A percentile compares a stretch with the other conserved stretches of the same genome.
These are phyloP conservation scores for Patellaria atrata DNA, from an alignment of 495 filamentous ascomycete species.

Conservation along the genomic window DNA sequence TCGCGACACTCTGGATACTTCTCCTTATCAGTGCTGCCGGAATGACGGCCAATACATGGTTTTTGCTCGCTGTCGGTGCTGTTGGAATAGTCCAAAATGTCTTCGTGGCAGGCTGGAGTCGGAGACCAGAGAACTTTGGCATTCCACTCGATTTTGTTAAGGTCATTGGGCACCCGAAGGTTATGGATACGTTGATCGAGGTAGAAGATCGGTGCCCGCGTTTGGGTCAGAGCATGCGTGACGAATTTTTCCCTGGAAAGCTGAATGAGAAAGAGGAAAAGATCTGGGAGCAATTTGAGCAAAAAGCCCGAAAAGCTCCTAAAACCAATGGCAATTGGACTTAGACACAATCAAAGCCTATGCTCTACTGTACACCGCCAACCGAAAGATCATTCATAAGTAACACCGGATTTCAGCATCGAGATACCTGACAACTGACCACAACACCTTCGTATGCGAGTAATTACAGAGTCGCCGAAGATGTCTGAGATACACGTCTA, in stretches of 20 bases:
- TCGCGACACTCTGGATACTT: slow-evolving; percentile 29
- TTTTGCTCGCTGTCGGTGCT: slow-evolving; percentile 30
- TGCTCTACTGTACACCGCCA: too few relatives aligned
- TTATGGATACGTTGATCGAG: slow-evolving; percentile 25
- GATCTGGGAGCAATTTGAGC: too few relatives aligned
- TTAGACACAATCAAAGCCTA: too few relatives aligned
- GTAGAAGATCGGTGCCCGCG: slow-evolving; percentile 22
- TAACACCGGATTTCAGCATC: too few relatives aligned
- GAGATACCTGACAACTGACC: too few relatives aligned
- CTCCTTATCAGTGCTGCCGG: slow-evolving; percentile 30
- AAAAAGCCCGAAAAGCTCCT: too few relatives aligned
- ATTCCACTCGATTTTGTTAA: slow-evolving; percentile 3
- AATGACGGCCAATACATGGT: slow-evolving; percentile 29
- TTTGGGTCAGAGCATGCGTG: slow-evolving; percentile 23
- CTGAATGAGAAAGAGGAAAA: slow-evolving; percentile 21
- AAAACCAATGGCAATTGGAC: too few relatives aligned
- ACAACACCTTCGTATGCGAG: too few relatives aligned
- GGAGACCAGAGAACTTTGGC: slow-evolving; percentile 6
- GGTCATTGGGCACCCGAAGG: slow-evolving; percentile 19
- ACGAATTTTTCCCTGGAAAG: slow-evolving; percentile 26
- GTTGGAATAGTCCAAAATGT: slow-evolving; percentile 36
- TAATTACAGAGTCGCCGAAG: too few relatives aligned
- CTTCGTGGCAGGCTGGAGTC: slow-evolving; percentile 25
- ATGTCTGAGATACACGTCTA: too few relatives aligned
- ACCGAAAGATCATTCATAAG: too few relatives aligned